Base-by-base conservation (phyloP, 2,329 filamentous ascomycete genomes). In the Epichloe hybrida region DNA sequence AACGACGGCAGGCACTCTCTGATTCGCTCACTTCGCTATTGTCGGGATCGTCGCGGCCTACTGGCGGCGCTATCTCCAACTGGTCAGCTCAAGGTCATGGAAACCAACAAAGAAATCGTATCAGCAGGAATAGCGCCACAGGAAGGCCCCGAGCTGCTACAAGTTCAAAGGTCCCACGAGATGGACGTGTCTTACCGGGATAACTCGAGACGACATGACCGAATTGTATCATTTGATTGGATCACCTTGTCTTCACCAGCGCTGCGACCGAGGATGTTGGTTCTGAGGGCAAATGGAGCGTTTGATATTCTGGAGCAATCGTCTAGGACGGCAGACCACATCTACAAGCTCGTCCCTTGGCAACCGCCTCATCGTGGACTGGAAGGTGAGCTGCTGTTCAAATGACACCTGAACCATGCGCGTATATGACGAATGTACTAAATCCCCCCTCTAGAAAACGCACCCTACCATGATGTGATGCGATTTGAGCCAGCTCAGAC, bases 221-320 rank as follows among this genome's bases (percentile, higher is more conserved):
- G 77, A 20, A 81, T 84, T 35, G 78, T 84, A 7, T 83, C 80
- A 0, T 84, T 84, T 61, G 81, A 84, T 60, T 84, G 81, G 80
- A 68, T 83, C 9, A 82, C 77, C 3, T 67, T 82, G 45, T 70
- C 74, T 11, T 78, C 76, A 3, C 69, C 77, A 3, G 71, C 72
- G 13, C 59, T 81, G 46, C 73, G 73, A 23, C 78, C 79, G 34
- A 72, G 80, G n/a, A 66, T 80, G 39, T 62, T 84, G 23, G 78
- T 79, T 2, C 62, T 84, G 27, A 72, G 80, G 27, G 77, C 77
- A 36, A 83, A 76, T 54, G 79, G 80, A 17, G 69, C 68, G 13
- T 80, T 83, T 59, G 78, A 81, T 34, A 79, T 84, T 17, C 61
- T 84, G 27, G 76, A 82, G 55, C 77, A 79, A 58, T 79, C 81